A percentile compares a stretch with the other conserved stretches of the same genome.
Evolutionary conservation across 2,329 filamentous ascomycete genomes (phyloP).

Genomic region (Fusarium burgessii): DNA sequence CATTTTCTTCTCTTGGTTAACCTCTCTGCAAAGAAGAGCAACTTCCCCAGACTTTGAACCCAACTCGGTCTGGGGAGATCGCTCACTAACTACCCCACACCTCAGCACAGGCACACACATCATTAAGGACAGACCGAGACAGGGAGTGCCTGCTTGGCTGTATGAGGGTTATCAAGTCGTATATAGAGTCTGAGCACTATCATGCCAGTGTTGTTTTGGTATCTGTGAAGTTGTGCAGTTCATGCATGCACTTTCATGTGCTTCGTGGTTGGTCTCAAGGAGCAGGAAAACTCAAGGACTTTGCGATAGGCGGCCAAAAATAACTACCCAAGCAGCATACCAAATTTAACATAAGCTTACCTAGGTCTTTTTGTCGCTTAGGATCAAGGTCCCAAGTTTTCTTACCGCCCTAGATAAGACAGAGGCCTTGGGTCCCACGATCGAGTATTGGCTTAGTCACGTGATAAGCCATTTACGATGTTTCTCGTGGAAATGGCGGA

Average conservation of each 20-base stretch:
- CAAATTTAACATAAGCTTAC: too few relatives aligned
- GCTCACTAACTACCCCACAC: slow-evolving; percentile 37
- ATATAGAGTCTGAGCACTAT: neutral
- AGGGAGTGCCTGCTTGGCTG: slow-evolving; percentile 6
- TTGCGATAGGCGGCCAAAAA: too few relatives aligned
- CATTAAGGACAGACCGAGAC: neutral
- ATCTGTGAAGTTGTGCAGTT: neutral
- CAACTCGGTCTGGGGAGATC: slow-evolving; percentile 34
- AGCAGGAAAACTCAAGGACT: too few relatives aligned
- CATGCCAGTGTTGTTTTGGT: neutral
- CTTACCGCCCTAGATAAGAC: too few relatives aligned
- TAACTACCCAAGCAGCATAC: too few relatives aligned
- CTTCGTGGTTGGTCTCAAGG: neutral
- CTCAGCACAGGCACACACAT: slow-evolving; percentile 27
- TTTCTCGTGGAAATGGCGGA: neutral
- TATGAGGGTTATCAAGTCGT: neutral
- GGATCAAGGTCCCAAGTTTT: too few relatives aligned
- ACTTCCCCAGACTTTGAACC: slow-evolving; percentile 37
- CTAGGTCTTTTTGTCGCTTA: too few relatives aligned
- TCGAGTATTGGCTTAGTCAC: neutral
- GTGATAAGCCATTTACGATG: neutral
- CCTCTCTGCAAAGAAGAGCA: slow-evolving; percentile 3
- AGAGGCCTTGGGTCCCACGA: neutral
- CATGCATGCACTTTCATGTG: slow-evolving; percentile 11
- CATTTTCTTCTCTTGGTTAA: slow-evolving; percentile 12